Evolutionary conservation across 306 rosid species (phyloP), one percentile per base, ranked within the genome.

Genomic region (Lagenaria siceraria): DNA sequence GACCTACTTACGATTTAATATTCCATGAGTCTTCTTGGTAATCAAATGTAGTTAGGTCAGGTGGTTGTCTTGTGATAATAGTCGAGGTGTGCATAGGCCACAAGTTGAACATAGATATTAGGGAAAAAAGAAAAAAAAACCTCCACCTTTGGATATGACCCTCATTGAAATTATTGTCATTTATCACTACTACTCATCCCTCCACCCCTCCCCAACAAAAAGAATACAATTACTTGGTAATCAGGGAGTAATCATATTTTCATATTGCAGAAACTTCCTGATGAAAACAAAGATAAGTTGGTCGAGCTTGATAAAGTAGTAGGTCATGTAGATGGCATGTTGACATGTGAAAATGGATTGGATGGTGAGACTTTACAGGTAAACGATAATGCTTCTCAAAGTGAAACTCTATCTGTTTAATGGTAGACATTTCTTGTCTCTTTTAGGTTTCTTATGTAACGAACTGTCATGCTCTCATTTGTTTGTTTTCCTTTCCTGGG

Each of bases 291-390:
- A 78, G 83, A 81, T 52, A 63, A 77, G 29, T 51, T 86, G 25
- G 73, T 69, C 63, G 86, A 81, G 29, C 82, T 62, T 72, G 87
- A 89, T 60, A 89, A 86, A 80, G 83, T 84, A 36, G 82, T 78
- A 46, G 84, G 78, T 70, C 87, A 75, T 49, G 82, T 81, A 53
- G 86, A 80, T 17, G 83, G 78, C 77, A 82, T 85, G 52, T 56
- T 77, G 60, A 56, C 80, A 61, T 79, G 59, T 79, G 91, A 81
- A 78, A 83, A 84, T 68, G 72, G 77, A 82, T 60, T 79, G 69
- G 21, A 78, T 70, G 46, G 76, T 75, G 98, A 83, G 87, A 29
- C 90, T 77, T 79, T 92, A 85, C 97, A 89, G 99, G 99, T 96
- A 83, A 83, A 54, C 43, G 35, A 78, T 77, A 58, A 82, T 80